Percentiles rank a stretch among this genome's conserved stretches.
phyloP scores from a whole-genome alignment of 169 alveolate species.

The Cryptosporidium ubiquitum region DNA sequence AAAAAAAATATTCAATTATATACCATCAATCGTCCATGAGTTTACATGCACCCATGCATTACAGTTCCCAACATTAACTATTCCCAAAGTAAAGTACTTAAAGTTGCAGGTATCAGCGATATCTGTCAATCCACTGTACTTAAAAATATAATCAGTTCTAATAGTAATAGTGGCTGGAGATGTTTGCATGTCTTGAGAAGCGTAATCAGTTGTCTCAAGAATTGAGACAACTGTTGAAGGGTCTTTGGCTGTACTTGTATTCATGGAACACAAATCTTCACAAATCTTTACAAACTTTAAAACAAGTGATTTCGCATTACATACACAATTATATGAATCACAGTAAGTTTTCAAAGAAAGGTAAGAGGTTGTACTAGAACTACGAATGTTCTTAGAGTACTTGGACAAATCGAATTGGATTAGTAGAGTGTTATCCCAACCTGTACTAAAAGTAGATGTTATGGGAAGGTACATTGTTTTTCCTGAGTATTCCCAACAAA shows the following conservation, averaged over 20 bases:
- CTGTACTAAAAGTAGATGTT: not conserved
- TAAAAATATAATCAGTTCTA: not conserved
- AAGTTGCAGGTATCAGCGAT: constrained; percentile 19
- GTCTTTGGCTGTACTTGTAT: constrained; percentile 8
- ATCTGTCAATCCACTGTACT: not conserved
- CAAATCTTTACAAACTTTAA: constrained; percentile 1
- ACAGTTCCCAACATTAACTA: constrained; percentile 20
- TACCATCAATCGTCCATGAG: constrained; percentile 30
- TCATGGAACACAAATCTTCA: constrained; percentile 21
- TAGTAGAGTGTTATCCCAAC: constrained; percentile 36
- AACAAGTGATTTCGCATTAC: not conserved
- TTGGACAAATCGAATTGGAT: constrained; percentile 25
- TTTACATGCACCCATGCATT: constrained; percentile 34
- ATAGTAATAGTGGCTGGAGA: constrained; percentile 1
- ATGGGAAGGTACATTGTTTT: constrained; percentile 19
- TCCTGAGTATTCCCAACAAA: constrained; percentile 65
- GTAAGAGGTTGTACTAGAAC: not conserved
- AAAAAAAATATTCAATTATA: not conserved
- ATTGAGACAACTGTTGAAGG: not conserved
- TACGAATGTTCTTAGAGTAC: not conserved
- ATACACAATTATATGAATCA: constrained; percentile 23
- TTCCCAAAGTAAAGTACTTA: constrained; percentile 36
- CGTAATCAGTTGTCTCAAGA: not conserved
- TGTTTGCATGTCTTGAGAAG: constrained; percentile 31
- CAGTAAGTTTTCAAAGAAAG: constrained; percentile 23